phyloP scores from a whole-genome alignment of 331 rosid species.

The Spiraea crenata region DNA sequence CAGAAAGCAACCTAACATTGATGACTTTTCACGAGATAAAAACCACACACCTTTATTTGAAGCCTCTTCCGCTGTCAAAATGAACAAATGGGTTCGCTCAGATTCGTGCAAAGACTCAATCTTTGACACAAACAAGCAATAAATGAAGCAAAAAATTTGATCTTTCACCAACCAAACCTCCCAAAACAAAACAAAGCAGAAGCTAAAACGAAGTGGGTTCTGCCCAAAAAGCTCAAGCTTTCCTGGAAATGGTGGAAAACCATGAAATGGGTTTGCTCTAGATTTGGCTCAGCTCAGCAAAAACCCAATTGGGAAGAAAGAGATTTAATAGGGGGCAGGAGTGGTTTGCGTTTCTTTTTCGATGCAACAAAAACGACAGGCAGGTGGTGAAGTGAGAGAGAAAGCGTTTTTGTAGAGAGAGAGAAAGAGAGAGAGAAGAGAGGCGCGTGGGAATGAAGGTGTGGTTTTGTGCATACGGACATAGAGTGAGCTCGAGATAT shows the following conservation, averaged over 20 bases:
- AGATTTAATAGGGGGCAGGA: conserved; percentile 8
- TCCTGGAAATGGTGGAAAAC: conserved; percentile 43
- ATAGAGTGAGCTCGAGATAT: background rate
- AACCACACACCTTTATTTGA: conserved; percentile 43
- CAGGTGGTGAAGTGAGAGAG: conserved; percentile 36
- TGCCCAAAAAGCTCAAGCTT: conserved; percentile 9
- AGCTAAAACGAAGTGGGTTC: conserved; percentile 30
- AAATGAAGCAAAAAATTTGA: conserved; percentile 18
- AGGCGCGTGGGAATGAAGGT: conserved; percentile 28
- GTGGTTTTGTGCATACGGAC: background rate
- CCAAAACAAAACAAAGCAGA: conserved; percentile 26
- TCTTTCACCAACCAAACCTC: conserved; percentile 4
- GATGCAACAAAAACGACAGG: conserved; percentile 53
- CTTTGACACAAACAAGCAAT: conserved; percentile 15
- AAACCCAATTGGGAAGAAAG: conserved; percentile 23
- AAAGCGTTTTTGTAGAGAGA: conserved; percentile 34
- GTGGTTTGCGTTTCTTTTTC: conserved; percentile 37
- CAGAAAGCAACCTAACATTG: conserved; percentile 24
- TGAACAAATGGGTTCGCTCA: conserved; percentile 42
- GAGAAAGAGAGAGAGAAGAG: conserved; percentile 12
- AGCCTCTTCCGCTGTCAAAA: conserved; percentile 26
- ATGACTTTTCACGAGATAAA: background rate
- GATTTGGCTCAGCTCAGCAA: conserved; percentile 50
- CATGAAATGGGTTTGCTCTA: conserved; percentile 42
- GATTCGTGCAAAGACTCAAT: conserved; percentile 38